Evolutionary conservation across 306 rosid genomes (phyloP), one percentile per base, ranked within the genome.

Genomic region (Dicorynia guianensis): DNA sequence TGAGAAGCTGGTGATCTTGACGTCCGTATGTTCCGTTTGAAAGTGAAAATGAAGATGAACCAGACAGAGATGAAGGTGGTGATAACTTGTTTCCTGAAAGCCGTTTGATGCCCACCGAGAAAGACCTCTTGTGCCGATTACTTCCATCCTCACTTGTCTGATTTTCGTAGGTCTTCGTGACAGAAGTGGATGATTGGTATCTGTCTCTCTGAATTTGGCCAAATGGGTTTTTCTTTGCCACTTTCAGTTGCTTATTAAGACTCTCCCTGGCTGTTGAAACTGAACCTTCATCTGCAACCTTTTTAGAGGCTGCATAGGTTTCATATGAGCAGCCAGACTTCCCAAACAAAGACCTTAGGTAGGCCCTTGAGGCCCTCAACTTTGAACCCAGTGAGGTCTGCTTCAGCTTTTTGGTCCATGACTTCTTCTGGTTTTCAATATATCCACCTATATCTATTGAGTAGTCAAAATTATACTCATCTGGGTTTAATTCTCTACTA

Each of bases 301-400:
- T 86, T 20, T 84, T 77, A 64, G 97, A 90, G 25, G 91, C 78
- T 49, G 89, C 86, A 73, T 85, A 86, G 62, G 82, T 87, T 85
- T 90, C 96, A 14, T 85, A 78, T 0, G 99, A 90, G 81, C 98
- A 92, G 5, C 93, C 90, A 4, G 98, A 82, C 84, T 89, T 96
- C 4, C 87, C 87, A 79, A 96, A 90, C 74, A 88, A 87, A 63
- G 98, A 96, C 77, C 74, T 96, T 63, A 96, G 86, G 63, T 92
- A 96, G 75, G 96, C 90, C 82, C 88, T 83, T 61, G 99, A 96
- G 70, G 99, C 96, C 84, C 75, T 96, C 74, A 96, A 71, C 87
- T 83, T 96, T 47, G 89, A 88, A 13, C 97, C 88, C 49, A 96
- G 43, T 38, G 93, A 86, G 57, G 93, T 87, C 30, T 87, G 84